Evolutionary conservation across 176 grass and related monocot species (phyloP).

Genomic region (Echinochloa phyllopogon): DNA sequence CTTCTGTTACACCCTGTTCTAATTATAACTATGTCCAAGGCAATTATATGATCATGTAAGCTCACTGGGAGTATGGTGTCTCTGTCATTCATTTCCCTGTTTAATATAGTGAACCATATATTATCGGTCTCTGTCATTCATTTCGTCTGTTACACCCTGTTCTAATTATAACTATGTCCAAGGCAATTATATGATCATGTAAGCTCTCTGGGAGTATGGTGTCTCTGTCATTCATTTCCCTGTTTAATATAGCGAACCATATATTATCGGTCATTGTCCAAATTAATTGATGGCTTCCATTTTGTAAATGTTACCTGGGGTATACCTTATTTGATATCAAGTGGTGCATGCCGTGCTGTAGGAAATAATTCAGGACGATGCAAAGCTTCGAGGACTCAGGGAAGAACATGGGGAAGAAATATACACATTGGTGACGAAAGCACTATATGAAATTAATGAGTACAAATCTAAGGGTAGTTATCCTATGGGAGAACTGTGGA

Average conservation of each 20-base stretch:
- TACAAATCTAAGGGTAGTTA: conserved; percentile 55
- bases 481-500: conserved; percentile 64
- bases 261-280: background rate
- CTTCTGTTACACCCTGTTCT: background rate
- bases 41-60: conserved; percentile 1
- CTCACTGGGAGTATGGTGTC: background rate
- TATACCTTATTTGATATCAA: background rate
- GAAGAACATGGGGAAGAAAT: conserved; percentile 67
- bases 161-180: background rate
- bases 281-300: background rate
- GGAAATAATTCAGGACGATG: conserved; percentile 68
- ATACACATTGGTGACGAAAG: conserved; percentile 56
- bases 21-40: background rate
- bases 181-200: background rate
- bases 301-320: background rate
- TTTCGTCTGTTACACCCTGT: background rate
- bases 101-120: background rate
- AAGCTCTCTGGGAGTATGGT: conserved; percentile 1
- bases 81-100: background rate
- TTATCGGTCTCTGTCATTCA: no score
- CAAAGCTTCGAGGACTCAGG: conserved; percentile 58
- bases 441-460: conserved; percentile 68
- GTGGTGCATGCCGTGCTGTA: conserved; percentile 20
- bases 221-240: background rate
- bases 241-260: background rate